These are phyloP conservation scores for Fraxinus albicans DNA, from an alignment of 305 asterid species.

Conservation along the genomic window DNA sequence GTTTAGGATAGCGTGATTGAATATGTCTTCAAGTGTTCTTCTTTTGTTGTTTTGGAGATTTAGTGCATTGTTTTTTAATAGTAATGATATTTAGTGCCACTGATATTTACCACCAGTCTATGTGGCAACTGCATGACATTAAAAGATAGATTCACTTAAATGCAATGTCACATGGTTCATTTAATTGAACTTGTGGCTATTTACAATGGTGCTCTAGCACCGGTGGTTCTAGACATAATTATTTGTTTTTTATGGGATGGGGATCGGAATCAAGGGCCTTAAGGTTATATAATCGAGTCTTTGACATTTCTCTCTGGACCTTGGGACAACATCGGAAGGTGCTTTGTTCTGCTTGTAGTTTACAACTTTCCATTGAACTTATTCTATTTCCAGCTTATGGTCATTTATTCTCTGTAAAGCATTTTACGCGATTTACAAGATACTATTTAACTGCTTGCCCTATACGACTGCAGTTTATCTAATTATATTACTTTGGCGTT, in stretches of 20 bases:
- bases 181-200: background rate
- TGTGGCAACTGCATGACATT: background rate
- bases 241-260: background rate
- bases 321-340: background rate
- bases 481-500: background rate
- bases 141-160: background rate
- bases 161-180: background rate
- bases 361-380: background rate
- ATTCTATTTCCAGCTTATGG: background rate
- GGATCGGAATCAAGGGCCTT: background rate
- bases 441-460: background rate
- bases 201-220: background rate
- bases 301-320: background rate
- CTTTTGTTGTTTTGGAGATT: background rate
- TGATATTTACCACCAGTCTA: background rate
- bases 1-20: background rate
- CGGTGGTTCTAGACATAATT: background rate
- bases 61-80: background rate
- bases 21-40: background rate
- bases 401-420: background rate
- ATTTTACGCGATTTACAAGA: background rate
- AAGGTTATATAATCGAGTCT: background rate
- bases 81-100: background rate
- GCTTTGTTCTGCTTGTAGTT: slow-evolving; percentile 4
- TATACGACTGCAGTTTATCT: background rate